A percentile compares a stretch with the other conserved stretches of the same genome.
Conservation (phyloP, 371 early-diverging fungal species). For the Mucor sp. region DNA sequence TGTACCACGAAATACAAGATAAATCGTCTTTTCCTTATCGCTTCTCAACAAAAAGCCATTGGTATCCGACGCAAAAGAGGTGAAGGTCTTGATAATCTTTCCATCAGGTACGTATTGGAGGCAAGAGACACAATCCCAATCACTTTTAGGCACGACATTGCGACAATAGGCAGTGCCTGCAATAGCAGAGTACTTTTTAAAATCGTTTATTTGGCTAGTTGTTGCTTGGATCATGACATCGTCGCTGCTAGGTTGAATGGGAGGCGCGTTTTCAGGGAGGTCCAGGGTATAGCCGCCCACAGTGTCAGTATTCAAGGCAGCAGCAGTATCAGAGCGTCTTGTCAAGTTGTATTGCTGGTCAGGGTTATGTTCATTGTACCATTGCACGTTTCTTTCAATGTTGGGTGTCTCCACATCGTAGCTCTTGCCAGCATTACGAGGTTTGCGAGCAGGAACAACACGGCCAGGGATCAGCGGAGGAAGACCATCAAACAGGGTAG, state of each 20-base stretch:
- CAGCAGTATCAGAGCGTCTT: conserved; percentile 3
- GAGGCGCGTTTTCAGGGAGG: conserved; percentile 9
- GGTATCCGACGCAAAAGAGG: conserved; percentile 10
- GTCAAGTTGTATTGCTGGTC: neutral
- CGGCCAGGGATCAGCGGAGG: conserved; percentile 14
- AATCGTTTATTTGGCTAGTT: conserved; percentile 7
- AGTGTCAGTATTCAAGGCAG: neutral
- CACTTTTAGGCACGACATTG: conserved; percentile 10
- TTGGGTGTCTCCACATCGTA: conserved; percentile 1
- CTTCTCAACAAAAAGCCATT: conserved; percentile 27
- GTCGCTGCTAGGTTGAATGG: neutral
- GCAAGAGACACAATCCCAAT: conserved; percentile 26
- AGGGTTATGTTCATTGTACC: conserved; percentile 4
- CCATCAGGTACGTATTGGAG: conserved; percentile 23
- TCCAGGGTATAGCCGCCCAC: conserved; percentile 12
- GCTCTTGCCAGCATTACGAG: neutral
- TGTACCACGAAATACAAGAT: conserved; percentile 31
- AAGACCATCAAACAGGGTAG: neutral
- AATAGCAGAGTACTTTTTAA: conserved; percentile 17
- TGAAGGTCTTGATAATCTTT: conserved; percentile 21
- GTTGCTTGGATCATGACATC: neutral
- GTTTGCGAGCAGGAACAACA: neutral
- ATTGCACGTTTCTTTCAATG: conserved; percentile 8
- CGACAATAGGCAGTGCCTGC: conserved; percentile 30
- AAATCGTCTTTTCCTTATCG: conserved; percentile 13